Conservation (phyloP, 2,329 filamentous ascomycete genomes). For the Trichoderma simmonsii region DNA sequence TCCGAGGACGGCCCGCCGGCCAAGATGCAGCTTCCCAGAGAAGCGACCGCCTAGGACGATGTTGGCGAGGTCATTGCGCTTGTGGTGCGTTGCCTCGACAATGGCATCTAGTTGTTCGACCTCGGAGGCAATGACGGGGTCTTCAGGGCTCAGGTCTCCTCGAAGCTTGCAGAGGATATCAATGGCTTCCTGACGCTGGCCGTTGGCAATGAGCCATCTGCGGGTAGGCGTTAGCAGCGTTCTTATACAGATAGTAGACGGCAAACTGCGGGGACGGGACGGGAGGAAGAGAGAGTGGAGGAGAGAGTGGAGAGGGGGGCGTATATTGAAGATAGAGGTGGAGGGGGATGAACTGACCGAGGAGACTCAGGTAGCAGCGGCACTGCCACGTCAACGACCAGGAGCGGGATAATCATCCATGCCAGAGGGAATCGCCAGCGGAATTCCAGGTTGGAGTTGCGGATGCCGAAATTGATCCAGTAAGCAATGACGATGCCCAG, state of each 20-base stretch:
- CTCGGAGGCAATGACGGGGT: conserved; percentile 34
- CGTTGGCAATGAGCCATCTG: conserved; percentile 39
- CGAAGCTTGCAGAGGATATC: conserved; percentile 33
- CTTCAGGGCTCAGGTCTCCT: conserved; percentile 32
- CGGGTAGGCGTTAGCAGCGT: neutral
- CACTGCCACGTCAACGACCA: conserved; percentile 38
- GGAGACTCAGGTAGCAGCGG: conserved; percentile 46
- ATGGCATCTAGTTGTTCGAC: conserved; percentile 41
- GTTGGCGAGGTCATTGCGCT: conserved; percentile 38
- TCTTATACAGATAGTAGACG: neutral
- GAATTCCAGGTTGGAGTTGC: conserved; percentile 29
- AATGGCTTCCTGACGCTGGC: conserved; percentile 32
- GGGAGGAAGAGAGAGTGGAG: neutral
- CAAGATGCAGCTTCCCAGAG: conserved; percentile 37
- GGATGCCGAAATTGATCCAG: conserved; percentile 39
- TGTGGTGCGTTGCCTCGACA: conserved; percentile 37
- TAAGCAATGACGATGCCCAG: conserved; percentile 45
- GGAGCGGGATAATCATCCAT: conserved; percentile 41
- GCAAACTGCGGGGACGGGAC: neutral
- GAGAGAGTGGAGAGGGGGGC: neutral
- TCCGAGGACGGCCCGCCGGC: conserved; percentile 39
- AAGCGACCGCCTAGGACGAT: conserved; percentile 38
- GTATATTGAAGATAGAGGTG: neutral
- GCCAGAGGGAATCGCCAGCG: conserved; percentile 38
- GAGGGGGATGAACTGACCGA: conserved; percentile 25